These are phyloP conservation scores for Cantharellus anzutake DNA, from an alignment of 768 basidiomycete species.

Conservation along the genomic window DNA sequence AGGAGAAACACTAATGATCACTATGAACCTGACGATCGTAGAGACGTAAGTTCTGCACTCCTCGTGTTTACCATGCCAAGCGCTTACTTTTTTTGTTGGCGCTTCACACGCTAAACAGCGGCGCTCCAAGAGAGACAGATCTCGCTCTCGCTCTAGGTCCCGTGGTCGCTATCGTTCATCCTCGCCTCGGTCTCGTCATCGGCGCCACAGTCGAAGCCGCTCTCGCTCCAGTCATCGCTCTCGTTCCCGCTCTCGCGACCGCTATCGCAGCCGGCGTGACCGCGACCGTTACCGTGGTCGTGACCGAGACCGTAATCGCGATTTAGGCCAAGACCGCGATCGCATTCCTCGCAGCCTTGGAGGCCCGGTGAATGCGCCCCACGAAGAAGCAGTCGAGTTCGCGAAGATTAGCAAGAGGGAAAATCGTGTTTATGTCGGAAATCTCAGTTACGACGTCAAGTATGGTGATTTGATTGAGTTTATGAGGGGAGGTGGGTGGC, in stretches of 20 bases:
- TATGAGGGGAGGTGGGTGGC: constrained; percentile 57
- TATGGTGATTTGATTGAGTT: constrained; percentile 99
- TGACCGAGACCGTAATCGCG: constrained; percentile 27
- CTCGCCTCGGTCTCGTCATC: constrained; percentile 13
- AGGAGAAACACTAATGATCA: too few species aligned
- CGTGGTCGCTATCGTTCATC: constrained; percentile 21
- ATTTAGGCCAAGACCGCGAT: constrained; percentile 25
- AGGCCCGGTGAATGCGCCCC: constrained; percentile 75
- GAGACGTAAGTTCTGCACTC: too few species aligned
- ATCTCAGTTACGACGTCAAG: constrained; percentile 96
- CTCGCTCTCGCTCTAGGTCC: constrained; percentile 37
- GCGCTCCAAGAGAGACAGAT: not conserved
- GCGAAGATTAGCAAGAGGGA: constrained; percentile 94
- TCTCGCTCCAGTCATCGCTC: constrained; percentile 21
- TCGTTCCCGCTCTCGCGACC: constrained; percentile 43
- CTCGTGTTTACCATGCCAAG: too few species aligned
- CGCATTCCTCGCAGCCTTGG: constrained; percentile 64
- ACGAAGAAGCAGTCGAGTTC: constrained; percentile 90
- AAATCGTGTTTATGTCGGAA: constrained; percentile 96
- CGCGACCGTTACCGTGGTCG: constrained; percentile 21
- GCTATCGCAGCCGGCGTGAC: constrained; percentile 12
- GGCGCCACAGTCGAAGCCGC: not conserved
- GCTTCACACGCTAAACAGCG: not conserved
- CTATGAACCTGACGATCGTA: too few species aligned
- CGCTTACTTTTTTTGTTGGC: too few species aligned